Evolutionary conservation across 164 flowering plant genomes (phyloP).

Genomic region (Tetrastigma voinierianum): DNA sequence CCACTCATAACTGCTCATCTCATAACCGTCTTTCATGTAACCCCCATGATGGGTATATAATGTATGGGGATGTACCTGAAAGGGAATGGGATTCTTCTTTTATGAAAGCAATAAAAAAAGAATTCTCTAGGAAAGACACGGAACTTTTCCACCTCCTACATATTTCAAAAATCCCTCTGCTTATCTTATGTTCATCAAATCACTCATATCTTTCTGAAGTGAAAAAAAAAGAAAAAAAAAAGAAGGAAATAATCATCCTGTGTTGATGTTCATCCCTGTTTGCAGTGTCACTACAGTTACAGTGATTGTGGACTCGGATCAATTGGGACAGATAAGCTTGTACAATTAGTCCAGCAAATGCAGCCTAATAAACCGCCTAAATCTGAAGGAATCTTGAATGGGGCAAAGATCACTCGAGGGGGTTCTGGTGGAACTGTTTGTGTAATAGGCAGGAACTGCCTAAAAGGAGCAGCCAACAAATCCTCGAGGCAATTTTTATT

Average conservation of each 20-base stretch:
- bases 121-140: too few species aligned
- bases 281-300: slow-evolving; percentile 96
- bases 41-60: too few species aligned
- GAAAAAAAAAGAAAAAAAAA: not conserved
- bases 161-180: too few species aligned
- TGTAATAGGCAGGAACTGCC: slow-evolving; percentile 72
- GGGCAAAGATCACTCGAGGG: slow-evolving; percentile 97
- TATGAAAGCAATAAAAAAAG: too few species aligned
- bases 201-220: too few species aligned
- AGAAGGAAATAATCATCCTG: not conserved
- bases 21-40: too few species aligned
- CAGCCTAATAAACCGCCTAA: slow-evolving; percentile 61
- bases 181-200: too few species aligned
- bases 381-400: slow-evolving; percentile 70
- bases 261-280: slow-evolving; percentile 5
- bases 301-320: slow-evolving; percentile 95
- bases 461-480: slow-evolving; percentile 75
- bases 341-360: slow-evolving; percentile 82
- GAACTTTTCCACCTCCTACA: too few species aligned
- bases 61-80: too few species aligned
- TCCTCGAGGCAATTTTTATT: slow-evolving; percentile 61
- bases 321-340: slow-evolving; percentile 93
- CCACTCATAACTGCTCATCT: too few species aligned
- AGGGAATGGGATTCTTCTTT: too few species aligned
- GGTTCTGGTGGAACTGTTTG: slow-evolving; percentile 98